A percentile compares a stretch with the other conserved stretches of the same genome.
Evolutionary conservation across 176 grass and related monocot genomes (phyloP).

Genomic region (Dactylis glomerata): DNA sequence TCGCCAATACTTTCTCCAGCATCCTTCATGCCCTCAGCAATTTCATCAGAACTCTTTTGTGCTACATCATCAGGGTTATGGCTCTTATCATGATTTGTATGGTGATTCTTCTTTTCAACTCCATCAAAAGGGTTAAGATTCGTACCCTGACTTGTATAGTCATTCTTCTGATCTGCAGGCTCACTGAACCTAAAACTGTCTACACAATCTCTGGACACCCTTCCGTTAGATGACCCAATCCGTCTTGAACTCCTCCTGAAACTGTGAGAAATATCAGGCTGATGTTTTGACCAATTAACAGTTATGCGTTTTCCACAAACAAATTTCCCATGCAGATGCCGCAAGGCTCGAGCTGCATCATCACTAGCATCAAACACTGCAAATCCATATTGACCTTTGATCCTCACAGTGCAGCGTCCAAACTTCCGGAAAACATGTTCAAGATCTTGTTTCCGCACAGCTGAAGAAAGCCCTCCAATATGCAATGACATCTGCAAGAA

Average conservation of each 20-base stretch:
- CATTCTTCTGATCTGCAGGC: slow-evolving; percentile 18
- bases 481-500: slow-evolving; percentile 61
- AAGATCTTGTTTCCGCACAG: slow-evolving; percentile 36
- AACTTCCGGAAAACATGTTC: slow-evolving; percentile 44
- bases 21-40: slow-evolving; percentile 6
- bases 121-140: slow-evolving; percentile 15
- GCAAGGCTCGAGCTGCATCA: slow-evolving; percentile 49
- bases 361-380: slow-evolving; percentile 43
- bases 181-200: slow-evolving; percentile 23
- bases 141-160: neutral
- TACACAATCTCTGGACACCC: slow-evolving; percentile 23
- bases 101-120: slow-evolving; percentile 6
- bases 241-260: slow-evolving; percentile 35
- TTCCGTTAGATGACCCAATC: slow-evolving; percentile 9
- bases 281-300: slow-evolving; percentile 61
- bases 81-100: neutral
- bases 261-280: slow-evolving; percentile 33
- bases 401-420: slow-evolving; percentile 39
- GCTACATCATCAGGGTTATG: neutral
- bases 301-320: slow-evolving; percentile 50
- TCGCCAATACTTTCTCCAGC: slow-evolving; percentile 11
- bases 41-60: slow-evolving; percentile 10
- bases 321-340: slow-evolving; percentile 23
- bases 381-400: slow-evolving; percentile 64
- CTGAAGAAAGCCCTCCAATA: slow-evolving; percentile 44